Evolutionary conservation across 164 flowering plant genomes (phyloP), one percentile per base, ranked within the genome.

Genomic region (Tinospora cordifolia): DNA sequence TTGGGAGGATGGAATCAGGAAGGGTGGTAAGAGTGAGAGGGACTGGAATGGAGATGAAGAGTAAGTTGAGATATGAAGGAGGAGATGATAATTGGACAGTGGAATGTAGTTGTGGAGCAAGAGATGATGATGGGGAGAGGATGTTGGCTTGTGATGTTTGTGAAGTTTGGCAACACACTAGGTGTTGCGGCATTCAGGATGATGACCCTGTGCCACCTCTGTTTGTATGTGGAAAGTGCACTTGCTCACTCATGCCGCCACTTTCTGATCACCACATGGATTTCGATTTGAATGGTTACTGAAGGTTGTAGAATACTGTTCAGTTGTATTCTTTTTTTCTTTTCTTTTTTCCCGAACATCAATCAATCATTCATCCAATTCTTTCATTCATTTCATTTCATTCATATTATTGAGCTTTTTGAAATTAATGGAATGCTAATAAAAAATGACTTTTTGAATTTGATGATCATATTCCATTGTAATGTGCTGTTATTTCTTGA

Each of bases 101-200:
- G 36, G 77, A 68, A 12, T 89, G 94, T 69, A 77, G 73, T 62
- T 88, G 94, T 66, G 92, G 94, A 6, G 87, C 89, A 0, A 59
- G 21, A 13, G 94, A 89, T 67, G 94, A 89, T 71, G 94, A 89
- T 69, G 94, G 94, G 34, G 94, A 89, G 79, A 77, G 92, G 75
- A 89, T 89, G 94, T 81, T 88, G 70, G 77, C 88, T 0, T 89
- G 94, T 66, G 94, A 89, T 54, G 64, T 84, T 1, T 89, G 94
- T 51, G 90, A 84, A 79, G 83, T 83, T 17, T 89, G 94, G 94
- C 89, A 86, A 75, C 92, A 89, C 68, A 89, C 94, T 0, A 72
- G 81, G 47, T 89, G 94, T 76, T 38, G 73, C 44, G 90, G 89
- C n/a, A 85, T 89, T n/a, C 77, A 76, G 0, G 88, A 86, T 41